phyloP scores from a whole-genome alignment of 2,329 filamentous ascomycete genomes.

The Fusarium dimerum region DNA sequence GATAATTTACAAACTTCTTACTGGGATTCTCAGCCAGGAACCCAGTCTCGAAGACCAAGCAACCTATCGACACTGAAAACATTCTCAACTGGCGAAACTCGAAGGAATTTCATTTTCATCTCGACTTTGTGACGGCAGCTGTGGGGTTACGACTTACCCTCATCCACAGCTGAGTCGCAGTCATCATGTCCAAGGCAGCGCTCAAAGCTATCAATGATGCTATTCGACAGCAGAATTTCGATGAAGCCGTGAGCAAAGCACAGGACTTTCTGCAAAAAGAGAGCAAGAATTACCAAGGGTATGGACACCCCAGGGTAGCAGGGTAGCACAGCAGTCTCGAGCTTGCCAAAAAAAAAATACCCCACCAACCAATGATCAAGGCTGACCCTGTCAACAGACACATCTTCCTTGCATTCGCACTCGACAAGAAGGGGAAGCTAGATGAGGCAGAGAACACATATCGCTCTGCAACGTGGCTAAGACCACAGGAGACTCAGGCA shows the following conservation, averaged over 20 bases:
- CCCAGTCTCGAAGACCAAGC: too few species aligned
- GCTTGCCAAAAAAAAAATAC: conserved; percentile 3
- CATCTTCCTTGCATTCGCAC: conserved; percentile 84
- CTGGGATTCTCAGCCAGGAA: neutral
- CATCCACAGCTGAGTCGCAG: conserved; percentile 10
- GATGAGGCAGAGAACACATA: conserved; percentile 80
- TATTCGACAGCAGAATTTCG: conserved; percentile 77
- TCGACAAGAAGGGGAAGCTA: conserved; percentile 72
- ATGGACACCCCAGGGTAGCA: conserved; percentile 32
- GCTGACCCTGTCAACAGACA: conserved; percentile 49
- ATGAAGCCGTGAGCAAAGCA: conserved; percentile 70
- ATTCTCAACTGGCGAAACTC: neutral
- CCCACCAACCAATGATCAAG: conserved; percentile 7
- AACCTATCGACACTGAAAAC: too few species aligned
- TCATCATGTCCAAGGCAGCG: conserved; percentile 66
- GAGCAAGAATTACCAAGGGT: conserved; percentile 80
- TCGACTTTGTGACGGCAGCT: conserved; percentile 1
- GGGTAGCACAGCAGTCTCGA: neutral
- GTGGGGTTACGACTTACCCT: conserved; percentile 19
- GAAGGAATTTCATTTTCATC: neutral
- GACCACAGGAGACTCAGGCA: conserved; percentile 75
- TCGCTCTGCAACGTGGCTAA: conserved; percentile 68
- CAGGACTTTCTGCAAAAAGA: conserved; percentile 71
- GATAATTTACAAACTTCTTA: neutral
- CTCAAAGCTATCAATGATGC: conserved; percentile 81